phyloP scores from a whole-genome alignment of 2,329 filamentous ascomycete species.

The Hypoxylon sp. region DNA sequence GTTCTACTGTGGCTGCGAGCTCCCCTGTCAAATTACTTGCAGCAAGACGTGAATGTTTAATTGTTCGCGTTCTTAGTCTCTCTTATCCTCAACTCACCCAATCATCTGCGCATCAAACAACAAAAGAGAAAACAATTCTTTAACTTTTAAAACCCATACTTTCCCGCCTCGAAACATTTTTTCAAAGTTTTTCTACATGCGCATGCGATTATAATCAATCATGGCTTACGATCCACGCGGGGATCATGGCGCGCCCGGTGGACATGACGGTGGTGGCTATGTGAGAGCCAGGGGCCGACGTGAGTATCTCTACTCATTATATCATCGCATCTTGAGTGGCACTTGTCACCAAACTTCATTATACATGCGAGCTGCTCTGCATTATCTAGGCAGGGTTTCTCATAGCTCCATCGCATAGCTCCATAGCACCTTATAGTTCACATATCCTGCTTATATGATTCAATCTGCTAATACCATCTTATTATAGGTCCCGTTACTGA shows the following conservation, averaged over 20 bases:
- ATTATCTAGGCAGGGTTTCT: no score
- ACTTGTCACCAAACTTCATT: no score
- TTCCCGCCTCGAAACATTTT: no score
- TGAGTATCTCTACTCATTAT: conserved; percentile 50
- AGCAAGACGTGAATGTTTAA: conserved; percentile 13
- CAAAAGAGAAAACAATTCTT: no score
- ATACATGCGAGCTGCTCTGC: no score
- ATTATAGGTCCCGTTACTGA: conserved; percentile 84
- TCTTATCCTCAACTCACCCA: conserved; percentile 15
- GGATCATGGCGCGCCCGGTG: conserved; percentile 54
- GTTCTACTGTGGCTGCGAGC: conserved; percentile 23
- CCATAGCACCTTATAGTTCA: no score
- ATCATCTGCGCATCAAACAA: conserved; percentile 14
- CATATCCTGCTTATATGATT: neutral
- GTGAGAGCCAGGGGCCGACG: conserved; percentile 61
- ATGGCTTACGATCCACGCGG: conserved; percentile 66
- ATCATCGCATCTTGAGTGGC: no score
- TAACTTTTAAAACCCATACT: no score
- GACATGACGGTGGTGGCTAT: conserved; percentile 54
- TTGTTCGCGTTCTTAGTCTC: conserved; percentile 21
- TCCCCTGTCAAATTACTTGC: conserved; percentile 17
- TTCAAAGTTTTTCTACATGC: conserved; percentile 5
- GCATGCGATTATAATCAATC: conserved; percentile 35
- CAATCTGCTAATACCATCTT: conserved; percentile 22
- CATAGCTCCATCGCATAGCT: no score